Percentiles rank a stretch among this genome's conserved stretches.
Conservation (phyloP, 169 alveolate genomes). For the Cystoisospora suis region DNA sequence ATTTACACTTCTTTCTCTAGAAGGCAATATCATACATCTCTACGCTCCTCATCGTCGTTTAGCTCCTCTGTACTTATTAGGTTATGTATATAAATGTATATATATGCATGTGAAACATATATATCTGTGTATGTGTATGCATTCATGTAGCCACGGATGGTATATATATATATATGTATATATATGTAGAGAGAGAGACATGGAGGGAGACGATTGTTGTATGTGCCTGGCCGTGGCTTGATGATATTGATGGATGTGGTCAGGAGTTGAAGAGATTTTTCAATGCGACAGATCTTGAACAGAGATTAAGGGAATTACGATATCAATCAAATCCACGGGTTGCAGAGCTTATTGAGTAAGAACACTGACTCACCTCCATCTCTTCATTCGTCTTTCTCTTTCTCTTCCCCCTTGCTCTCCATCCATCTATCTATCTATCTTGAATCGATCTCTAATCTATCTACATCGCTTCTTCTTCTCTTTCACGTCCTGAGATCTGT, state of each 20-base stretch:
- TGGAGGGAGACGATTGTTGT: neutral
- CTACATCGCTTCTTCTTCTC: too few relatives aligned
- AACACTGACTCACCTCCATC: neutral
- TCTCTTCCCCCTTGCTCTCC: neutral
- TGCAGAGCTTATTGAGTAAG: neutral
- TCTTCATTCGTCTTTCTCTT: neutral
- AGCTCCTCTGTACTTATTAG: neutral
- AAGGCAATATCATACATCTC: too few relatives aligned
- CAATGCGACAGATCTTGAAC: slow-evolving; percentile 37
- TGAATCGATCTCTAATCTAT: too few relatives aligned
- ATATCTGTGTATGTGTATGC: neutral
- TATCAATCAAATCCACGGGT: neutral
- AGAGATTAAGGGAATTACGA: slow-evolving; percentile 27
- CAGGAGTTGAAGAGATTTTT: slow-evolving; percentile 50
- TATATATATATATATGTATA: neutral
- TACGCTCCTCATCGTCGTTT: neutral
- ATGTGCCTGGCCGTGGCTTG: neutral
- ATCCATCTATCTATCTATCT: too few relatives aligned
- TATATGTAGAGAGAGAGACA: neutral
- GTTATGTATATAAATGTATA: neutral
- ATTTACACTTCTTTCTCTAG: too few relatives aligned
- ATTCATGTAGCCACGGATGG: too few relatives aligned
- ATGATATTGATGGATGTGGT: neutral
- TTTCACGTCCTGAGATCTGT: too few relatives aligned
- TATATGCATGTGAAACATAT: neutral